These are phyloP conservation scores for Penicillium longicatenatum DNA, from an alignment of 495 filamentous ascomycete genomes.

Conservation along the genomic window DNA sequence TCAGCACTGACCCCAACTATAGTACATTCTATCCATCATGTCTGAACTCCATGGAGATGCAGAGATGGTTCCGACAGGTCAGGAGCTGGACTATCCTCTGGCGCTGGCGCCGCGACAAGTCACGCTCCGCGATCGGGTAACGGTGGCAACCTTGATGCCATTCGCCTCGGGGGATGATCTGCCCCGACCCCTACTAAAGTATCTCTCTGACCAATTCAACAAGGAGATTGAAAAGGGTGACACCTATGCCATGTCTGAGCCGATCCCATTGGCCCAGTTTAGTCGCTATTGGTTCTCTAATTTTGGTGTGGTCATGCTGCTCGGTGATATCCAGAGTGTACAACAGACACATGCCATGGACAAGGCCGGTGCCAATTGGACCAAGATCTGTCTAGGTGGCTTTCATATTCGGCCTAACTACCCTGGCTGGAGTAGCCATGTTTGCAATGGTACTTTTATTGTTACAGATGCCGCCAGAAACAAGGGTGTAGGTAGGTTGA, in stretches of 20 bases:
- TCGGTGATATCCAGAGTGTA: constrained; percentile 72
- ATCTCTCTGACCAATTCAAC: constrained; percentile 85
- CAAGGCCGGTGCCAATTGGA: constrained; percentile 69
- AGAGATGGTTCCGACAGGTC: constrained; percentile 47
- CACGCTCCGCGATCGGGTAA: constrained; percentile 85
- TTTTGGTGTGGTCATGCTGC: constrained; percentile 90
- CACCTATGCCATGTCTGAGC: constrained; percentile 90
- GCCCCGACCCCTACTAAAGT: constrained; percentile 71
- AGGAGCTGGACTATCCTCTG: constrained; percentile 59
- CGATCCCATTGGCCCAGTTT: constrained; percentile 74
- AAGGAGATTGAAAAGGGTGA: constrained; percentile 95
- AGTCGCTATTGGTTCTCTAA: constrained; percentile 93
- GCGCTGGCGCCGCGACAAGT: constrained; percentile 80
- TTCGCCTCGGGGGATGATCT: constrained; percentile 75
- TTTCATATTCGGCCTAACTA: constrained; percentile 99
- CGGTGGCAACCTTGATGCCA: constrained; percentile 86
- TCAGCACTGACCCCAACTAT: constrained; percentile 28
- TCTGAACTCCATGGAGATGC: constrained; percentile 87
- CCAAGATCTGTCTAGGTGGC: constrained; percentile 82
- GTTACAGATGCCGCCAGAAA: constrained; percentile 90
- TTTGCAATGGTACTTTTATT: constrained; percentile 94
- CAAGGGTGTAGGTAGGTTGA: constrained; percentile 83
- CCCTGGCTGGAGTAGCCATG: constrained; percentile 90
- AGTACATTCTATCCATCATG: constrained; percentile 53
- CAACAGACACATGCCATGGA: constrained; percentile 61